Evolutionary conservation across 108 stramenopile species (phyloP).

Genomic region (Poteriospumella lacustris): DNA sequence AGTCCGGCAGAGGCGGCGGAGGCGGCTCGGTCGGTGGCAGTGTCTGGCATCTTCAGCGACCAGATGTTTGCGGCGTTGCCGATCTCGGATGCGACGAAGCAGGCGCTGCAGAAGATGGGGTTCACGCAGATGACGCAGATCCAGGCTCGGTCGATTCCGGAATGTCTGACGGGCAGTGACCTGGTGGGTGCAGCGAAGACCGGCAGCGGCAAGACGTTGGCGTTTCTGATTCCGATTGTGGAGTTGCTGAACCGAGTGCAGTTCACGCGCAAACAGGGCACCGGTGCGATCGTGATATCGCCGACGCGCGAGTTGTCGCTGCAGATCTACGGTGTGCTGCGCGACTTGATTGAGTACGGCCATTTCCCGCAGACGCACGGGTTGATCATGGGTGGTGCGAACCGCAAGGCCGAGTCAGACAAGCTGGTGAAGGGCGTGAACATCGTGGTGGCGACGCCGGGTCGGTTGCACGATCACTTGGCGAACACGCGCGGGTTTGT

Average conservation of each 20-base stretch:
- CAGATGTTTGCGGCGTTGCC: slow-evolving; percentile 71
- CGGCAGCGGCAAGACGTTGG: slow-evolving; percentile 92
- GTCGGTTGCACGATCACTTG: slow-evolving; percentile 91
- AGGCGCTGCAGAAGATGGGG: slow-evolving; percentile 64
- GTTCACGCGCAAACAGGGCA: slow-evolving; percentile 60
- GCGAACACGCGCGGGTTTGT: slow-evolving; percentile 93
- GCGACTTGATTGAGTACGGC: slow-evolving; percentile 70
- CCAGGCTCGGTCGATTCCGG: slow-evolving; percentile 84
- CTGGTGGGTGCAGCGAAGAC: slow-evolving; percentile 97
- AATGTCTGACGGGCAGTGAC: slow-evolving; percentile 85
- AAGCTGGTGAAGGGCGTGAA: slow-evolving; percentile 90
- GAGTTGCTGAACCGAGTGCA: slow-evolving; percentile 69
- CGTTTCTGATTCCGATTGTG: slow-evolving; percentile 86
- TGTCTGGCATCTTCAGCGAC: slow-evolving; percentile 39
- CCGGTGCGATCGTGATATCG: slow-evolving; percentile 88
- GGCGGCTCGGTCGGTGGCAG: slow-evolving; percentile 76
- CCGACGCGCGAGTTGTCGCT: slow-evolving; percentile 95
- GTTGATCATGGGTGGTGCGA: slow-evolving; percentile 87
- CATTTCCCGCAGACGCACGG: slow-evolving; percentile 86
- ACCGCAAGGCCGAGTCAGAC: slow-evolving; percentile 91
- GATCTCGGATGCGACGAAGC: slow-evolving; percentile 75
- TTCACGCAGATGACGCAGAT: slow-evolving; percentile 88
- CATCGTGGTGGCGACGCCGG: slow-evolving; percentile 91
- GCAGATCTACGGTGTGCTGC: slow-evolving; percentile 97
- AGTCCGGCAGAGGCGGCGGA: too few relatives aligned